Base-by-base conservation (phyloP, 2,329 filamentous ascomycete genomes). In the Aspergillus chevalieri region DNA sequence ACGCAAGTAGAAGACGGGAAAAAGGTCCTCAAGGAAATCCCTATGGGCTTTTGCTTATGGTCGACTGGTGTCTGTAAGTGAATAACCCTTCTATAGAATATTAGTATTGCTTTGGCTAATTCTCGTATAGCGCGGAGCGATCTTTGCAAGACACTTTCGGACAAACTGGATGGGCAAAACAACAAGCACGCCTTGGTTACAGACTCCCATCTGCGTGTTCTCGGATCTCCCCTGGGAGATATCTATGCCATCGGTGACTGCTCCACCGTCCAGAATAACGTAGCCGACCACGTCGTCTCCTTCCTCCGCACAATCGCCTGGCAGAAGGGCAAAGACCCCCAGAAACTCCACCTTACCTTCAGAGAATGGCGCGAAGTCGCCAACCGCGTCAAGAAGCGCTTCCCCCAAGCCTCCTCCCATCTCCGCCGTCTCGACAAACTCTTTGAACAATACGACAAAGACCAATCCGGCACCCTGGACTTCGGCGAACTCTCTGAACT, bases 161-260 rank as follows among this genome's bases (percentile, higher is more conserved):
- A 80, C n/a, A 87, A 89, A 60, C 81, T 98, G 2, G 77, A 85
- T 4, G 72, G 74, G 12, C 93, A 98, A 68, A 90, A 83, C 55
- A 98, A 98, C 72, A 82, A 80, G 36, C 91, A 93, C 65, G 93
- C 94, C 2, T 79, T 98, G 7, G 93, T 97, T 67, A 98, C 93
- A 0, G 93, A 98, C 66, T 84, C 89, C 1, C 92, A 98, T 65
- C 84, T 97, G 7, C 89, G 93, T 38, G 75, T 98, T 0, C 87
- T 86, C 52, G 93, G 93, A 47, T 83, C 93, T 0, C 93, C 93
- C 0, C 73, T 97, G 0, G 93, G 93, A 34, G 92, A 97, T 53
- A 90, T 98, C 19, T 98, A 98, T 64, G 91, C 91, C 44, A 90
- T 98, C 54, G 93, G 93, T 12, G 93, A 98, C 72, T 97, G 93